Evolutionary conservation across 441 rosid species (phyloP).

Genomic region (Raphanus hybrid): DNA sequence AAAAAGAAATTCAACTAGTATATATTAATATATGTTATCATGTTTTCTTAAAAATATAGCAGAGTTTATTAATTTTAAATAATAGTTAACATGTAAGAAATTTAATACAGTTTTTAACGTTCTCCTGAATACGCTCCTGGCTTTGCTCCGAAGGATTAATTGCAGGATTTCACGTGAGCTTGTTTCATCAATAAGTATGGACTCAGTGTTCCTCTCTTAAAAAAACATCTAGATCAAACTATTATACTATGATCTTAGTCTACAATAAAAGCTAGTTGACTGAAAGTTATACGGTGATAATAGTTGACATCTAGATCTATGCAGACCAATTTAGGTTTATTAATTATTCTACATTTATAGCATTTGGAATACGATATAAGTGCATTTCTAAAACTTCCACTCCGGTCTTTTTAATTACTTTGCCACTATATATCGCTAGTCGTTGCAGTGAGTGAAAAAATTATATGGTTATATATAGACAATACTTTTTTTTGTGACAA

Average conservation of each 20-base stretch:
- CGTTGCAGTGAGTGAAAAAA: background rate
- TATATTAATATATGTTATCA: no score
- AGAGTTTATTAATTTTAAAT: background rate
- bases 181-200: conserved; percentile 19
- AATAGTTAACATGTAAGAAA: background rate
- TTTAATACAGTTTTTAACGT: background rate
- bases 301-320: no score
- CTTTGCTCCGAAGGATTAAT: conserved; percentile 34
- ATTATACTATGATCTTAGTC: no score
- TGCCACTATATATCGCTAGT: background rate
- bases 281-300: no score
- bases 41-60: background rate
- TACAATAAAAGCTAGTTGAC: no score
- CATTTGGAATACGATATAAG: no score
- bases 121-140: conserved; percentile 39
- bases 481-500: background rate
- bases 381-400: no score
- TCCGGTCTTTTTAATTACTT: background rate
- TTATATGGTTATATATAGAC: background rate
- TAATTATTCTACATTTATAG: no score
- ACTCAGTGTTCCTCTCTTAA: conserved; percentile 2
- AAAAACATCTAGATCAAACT: background rate
- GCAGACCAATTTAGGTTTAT: no score
- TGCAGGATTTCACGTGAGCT: conserved; percentile 41
- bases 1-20: no score